Evolutionary conservation across 352 stramenopile genomes (phyloP), one percentile per base, ranked within the genome.

Genomic region (Phytophthora meadii): DNA sequence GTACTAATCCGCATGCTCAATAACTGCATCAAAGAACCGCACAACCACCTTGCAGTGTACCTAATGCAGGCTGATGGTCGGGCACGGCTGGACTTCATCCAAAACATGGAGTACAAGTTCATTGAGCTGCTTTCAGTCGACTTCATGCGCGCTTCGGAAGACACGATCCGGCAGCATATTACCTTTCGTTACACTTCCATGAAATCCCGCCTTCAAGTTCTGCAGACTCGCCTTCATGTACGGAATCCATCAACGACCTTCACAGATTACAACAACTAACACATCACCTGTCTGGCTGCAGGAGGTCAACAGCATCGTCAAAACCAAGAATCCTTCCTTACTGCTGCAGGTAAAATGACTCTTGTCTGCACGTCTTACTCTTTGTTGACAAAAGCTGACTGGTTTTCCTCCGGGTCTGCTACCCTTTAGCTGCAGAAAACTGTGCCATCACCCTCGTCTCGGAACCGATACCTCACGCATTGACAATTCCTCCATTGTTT

Each of bases 91-190:
- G 94, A 98, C 56, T 97, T 98, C 60, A 98, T 98, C 61, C 90
- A 97, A 75, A 98, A 98, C 65, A 98, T 98, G 94, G 91, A 98
- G 77, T 98, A 98, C 87, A 98, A 98, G 57, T 98, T 98, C 68
- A 90, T 98, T 30, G 94, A 98, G 77, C 72, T 98, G 9, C 82
- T 98, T 12, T 97, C 87, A 0, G 86, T 97, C 15, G 84, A 97
- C 46, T 98, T 98, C 54, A 79, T 90, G 62, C 85, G 93, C n/a
- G 89, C 89, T 22, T 72, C 78, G 5, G 94, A 98, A 11, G 93
- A 97, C 40, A 81, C 89, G 12, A 94, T 97, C 30, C 93, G 94
- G 45, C 85, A 98, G 62, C 91, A 98, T 57, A 98, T 98, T 40
- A 87, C 89, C 15, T 98, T 97, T 66, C 81, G 93, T 12, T 98